Evolutionary conservation across 2,329 filamentous ascomycete genomes (phyloP).

Genomic region (Aureobasidium sp.): DNA sequence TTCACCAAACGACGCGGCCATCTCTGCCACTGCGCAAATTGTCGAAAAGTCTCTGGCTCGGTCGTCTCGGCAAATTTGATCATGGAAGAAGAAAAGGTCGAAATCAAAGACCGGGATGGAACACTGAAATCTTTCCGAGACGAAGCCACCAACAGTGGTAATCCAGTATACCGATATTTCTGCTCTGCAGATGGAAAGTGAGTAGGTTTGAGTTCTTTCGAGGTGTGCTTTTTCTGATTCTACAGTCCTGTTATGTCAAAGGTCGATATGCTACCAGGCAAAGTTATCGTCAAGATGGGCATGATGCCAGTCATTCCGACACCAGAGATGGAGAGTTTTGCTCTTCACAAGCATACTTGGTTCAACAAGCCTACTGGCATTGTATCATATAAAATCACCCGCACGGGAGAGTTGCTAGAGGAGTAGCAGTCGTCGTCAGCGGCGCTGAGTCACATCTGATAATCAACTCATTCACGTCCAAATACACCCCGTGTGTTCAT

Average conservation of each 20-base stretch:
- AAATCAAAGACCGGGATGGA: slow-evolving; percentile 38
- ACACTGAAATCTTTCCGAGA: slow-evolving; percentile 42
- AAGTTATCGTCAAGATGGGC: slow-evolving; percentile 45
- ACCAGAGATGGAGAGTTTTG: slow-evolving; percentile 42
- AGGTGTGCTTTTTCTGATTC: background rate
- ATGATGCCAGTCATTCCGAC: slow-evolving; percentile 43
- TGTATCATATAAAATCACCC: slow-evolving; percentile 32
- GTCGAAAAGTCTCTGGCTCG: slow-evolving; percentile 43
- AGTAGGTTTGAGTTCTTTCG: slow-evolving; percentile 21
- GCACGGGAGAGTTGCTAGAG: background rate
- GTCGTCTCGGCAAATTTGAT: slow-evolving; percentile 36
- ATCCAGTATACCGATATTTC: slow-evolving; percentile 39
- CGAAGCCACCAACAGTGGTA: slow-evolving; percentile 41
- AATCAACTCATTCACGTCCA: too few species aligned
- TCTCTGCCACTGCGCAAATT: slow-evolving; percentile 47
- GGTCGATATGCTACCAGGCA: slow-evolving; percentile 27
- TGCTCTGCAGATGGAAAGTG: slow-evolving; percentile 42
- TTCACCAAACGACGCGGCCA: slow-evolving; percentile 41
- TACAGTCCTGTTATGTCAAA: slow-evolving; percentile 41
- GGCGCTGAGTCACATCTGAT: background rate
- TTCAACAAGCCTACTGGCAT: slow-evolving; percentile 34
- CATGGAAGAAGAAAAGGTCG: slow-evolving; percentile 41
- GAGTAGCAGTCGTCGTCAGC: background rate
- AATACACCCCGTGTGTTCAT: too few species aligned
- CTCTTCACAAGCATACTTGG: slow-evolving; percentile 39